These are phyloP conservation scores for Xylariaceae sp. DNA, from an alignment of 2,329 filamentous ascomycete genomes.

Conservation along the genomic window DNA sequence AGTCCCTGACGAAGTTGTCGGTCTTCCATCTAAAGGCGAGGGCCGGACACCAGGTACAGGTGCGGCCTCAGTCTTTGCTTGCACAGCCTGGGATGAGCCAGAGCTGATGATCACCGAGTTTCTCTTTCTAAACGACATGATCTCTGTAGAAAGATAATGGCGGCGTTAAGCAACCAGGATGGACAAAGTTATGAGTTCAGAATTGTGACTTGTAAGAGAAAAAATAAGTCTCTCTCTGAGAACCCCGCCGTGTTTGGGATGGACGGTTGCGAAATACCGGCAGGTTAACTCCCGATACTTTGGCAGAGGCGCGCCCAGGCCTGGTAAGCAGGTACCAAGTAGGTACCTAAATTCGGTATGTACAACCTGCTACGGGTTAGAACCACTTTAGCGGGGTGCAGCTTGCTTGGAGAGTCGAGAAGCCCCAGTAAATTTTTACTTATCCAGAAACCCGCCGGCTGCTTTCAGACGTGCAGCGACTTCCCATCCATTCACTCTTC, in stretches of 20 bases:
- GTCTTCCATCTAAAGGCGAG: conserved; percentile 80
- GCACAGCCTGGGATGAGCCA: conserved; percentile 29
- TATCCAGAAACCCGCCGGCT: conserved; percentile 18
- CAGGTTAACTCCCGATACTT: too few relatives aligned
- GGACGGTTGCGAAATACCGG: too few relatives aligned
- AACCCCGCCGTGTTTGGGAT: neutral
- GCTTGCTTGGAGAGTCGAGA: conserved; percentile 12
- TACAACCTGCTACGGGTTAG: neutral
- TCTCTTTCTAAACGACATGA: conserved; percentile 56
- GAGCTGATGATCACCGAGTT: conserved; percentile 47
- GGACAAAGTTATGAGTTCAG: neutral
- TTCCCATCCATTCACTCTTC: neutral
- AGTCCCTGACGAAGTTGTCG: conserved; percentile 87
- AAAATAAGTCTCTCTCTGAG: neutral
- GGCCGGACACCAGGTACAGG: conserved; percentile 59
- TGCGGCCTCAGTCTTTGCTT: conserved; percentile 35
- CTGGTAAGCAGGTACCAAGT: neutral
- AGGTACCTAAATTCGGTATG: neutral
- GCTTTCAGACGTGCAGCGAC: conserved; percentile 23
- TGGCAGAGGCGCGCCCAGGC: too few relatives aligned
- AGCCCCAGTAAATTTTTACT: conserved; percentile 21
- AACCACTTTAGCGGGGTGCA: conserved; percentile 19
- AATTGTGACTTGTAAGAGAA: neutral
- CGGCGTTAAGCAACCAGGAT: neutral
- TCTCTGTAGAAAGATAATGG: neutral